Conservation (phyloP, 2,329 filamentous ascomycete species). For the Elsinoe batatas region DNA sequence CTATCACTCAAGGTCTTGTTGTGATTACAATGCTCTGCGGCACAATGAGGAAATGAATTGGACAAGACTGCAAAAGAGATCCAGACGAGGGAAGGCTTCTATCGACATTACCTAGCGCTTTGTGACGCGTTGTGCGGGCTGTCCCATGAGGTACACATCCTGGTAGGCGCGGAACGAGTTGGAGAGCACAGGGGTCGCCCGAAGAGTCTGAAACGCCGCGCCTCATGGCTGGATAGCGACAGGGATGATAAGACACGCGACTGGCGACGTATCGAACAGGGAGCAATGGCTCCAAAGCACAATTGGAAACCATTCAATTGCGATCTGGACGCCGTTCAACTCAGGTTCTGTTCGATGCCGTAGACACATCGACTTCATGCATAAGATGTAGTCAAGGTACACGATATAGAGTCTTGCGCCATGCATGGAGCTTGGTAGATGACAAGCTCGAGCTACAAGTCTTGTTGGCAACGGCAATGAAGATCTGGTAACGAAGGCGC, state of each 20-base stretch:
- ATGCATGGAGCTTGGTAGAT: neutral
- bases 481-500: neutral
- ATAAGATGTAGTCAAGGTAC: neutral
- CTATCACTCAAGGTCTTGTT: too few species aligned
- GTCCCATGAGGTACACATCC: neutral
- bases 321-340: too few species aligned
- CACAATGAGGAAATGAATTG: neutral
- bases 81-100: neutral
- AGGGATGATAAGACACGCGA: neutral
- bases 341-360: too few species aligned
- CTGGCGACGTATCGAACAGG: neutral
- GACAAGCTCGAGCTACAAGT: neutral
- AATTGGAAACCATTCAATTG: too few species aligned
- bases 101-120: too few species aligned
- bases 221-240: neutral
- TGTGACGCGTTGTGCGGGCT: too few species aligned
- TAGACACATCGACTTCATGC: neutral
- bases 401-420: neutral
- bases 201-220: neutral
- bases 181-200: neutral
- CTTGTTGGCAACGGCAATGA: neutral
- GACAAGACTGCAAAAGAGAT: neutral
- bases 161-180: neutral
- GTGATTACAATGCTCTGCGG: too few species aligned
- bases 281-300: too few species aligned